Evolutionary conservation across 768 basidiomycete species (phyloP).

Genomic region (Pleurotus cornucopiae): DNA sequence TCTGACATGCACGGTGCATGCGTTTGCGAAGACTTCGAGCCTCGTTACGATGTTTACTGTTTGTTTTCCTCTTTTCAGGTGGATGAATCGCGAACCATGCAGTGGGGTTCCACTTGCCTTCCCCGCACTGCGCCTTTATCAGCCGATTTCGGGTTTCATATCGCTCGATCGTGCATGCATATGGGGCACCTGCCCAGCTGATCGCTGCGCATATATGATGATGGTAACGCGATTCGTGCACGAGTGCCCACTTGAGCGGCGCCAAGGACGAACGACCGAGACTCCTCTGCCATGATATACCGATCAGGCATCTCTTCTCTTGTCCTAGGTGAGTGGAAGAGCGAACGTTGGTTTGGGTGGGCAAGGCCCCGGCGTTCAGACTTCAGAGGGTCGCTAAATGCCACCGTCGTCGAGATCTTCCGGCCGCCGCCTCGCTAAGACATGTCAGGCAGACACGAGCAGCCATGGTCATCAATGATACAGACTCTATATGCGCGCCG

Average conservation of each 20-base stretch:
- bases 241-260: too few relatives aligned
- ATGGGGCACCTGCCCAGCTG: not conserved
- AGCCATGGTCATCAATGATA: constrained; percentile 1
- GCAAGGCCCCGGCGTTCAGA: too few relatives aligned
- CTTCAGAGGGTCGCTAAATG: not conserved
- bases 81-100: not conserved
- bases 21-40: not conserved
- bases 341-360: not conserved
- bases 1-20: not conserved
- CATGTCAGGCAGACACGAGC: not conserved
- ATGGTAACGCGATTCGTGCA: too few relatives aligned
- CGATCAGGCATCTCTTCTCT: not conserved
- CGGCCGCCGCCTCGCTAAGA: constrained; percentile 5
- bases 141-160: not conserved
- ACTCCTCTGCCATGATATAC: too few relatives aligned
- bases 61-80: not conserved
- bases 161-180: not conserved
- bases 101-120: constrained; percentile 8
- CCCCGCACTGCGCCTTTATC: not conserved
- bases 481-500: constrained; percentile 11
- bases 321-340: not conserved
- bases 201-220: not conserved
- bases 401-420: constrained; percentile 5
- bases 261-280: too few relatives aligned
- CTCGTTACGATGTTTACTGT: not conserved